Evolutionary conservation across 192 early-diverging fungal species (phyloP), one percentile per base, ranked within the genome.

Genomic region (Coemansia sp.): DNA sequence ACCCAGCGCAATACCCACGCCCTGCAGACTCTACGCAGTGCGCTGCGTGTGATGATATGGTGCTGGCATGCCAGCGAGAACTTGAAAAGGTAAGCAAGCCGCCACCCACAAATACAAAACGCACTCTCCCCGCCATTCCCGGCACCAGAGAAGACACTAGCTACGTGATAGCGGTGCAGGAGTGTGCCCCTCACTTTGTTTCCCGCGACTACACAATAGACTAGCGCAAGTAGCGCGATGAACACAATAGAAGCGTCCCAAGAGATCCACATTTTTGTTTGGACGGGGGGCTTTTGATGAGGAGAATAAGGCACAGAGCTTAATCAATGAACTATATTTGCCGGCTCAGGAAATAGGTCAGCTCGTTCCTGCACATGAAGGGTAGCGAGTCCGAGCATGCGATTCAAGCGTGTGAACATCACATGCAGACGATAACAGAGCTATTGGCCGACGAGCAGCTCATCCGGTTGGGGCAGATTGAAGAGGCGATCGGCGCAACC

Each of bases 321-420:
- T 35, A 35, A 35, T 35, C 32, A 35, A 35, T 35, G 32, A 35
- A 35, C 32, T 35, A 35, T 35, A n/a, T 45, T 45, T 45, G 4
- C 2, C 41, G 41, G 41, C 41, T n/a, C 41, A n/a, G 14, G 15
- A 45, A 12, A 38, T 79, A 79, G 76, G 68, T 57, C 48, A 58
- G 72, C 41, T 59, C 66, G 52, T 75, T 80, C 60, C 27, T 71
- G 57, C 72, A 74, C 54, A 32, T 80, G 35, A 80, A 71, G 50
- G 56, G 77, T 48, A 54, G 23, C 41, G 71, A 73, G 72, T 60
- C 67, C 8, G 72, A 65, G 43, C 64, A 70, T 41, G 61, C 43
- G 41, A 69, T 80, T n/a, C 59, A 63, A 14, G 61, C 67, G 6
- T 70, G 72, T 54, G 77, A 74, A 60, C 62, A 66, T 50, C 66